Evolutionary conservation across 106 monocot species (phyloP), one percentile per base, ranked within the genome.

Genomic region (Triglochin maritima): DNA sequence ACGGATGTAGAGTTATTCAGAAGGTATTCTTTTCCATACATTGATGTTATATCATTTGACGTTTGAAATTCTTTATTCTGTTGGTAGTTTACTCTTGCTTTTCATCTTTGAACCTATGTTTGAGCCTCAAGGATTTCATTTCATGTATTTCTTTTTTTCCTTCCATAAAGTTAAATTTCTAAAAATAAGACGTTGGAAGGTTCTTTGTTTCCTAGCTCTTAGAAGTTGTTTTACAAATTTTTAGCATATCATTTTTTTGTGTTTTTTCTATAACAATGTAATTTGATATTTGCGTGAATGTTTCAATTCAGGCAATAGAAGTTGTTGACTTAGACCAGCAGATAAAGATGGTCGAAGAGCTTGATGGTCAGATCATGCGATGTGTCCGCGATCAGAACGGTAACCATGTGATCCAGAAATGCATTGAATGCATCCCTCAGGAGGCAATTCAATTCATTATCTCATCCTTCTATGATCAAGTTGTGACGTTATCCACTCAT

Each of bases 351-450:
- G 92, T 83, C 58, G 55, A 61, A 46, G 92, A 93, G 61, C 85
- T 93, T 70, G 92, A 93, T 75, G 88, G 88, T 8, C 74, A 85
- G 73, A 47, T 88, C 65, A 88, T 88, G 88, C 85, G 81, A 48
- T 93, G 92, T 49, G 85, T 93, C 12, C 78, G 88, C 47, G 92
- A 93, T 68, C 92, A 93, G 75, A 93, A 93, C 81, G 92, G 92
- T 13, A 93, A 93, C 67, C 92, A 93, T 83, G 92, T 93, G 43
- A 85, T 93, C 50, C 92, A 93, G 47, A 93, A 93, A 79, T 93
- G 92, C 50, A 88, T 93, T 2, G 88, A 93, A 58, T 85, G 92
- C 56, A 83, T 93, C 16, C 92, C 92, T 57, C 81, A 88, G 52
- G 83, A 93, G 7, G 77, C 81, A 11, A 93, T 93, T 71, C 80